Percentiles rank a stretch among this genome's conserved stretches.
These are phyloP conservation scores for Lasiodiplodia hormozganensis DNA, from an alignment of 2,329 filamentous ascomycete species.

Conservation along the genomic window DNA sequence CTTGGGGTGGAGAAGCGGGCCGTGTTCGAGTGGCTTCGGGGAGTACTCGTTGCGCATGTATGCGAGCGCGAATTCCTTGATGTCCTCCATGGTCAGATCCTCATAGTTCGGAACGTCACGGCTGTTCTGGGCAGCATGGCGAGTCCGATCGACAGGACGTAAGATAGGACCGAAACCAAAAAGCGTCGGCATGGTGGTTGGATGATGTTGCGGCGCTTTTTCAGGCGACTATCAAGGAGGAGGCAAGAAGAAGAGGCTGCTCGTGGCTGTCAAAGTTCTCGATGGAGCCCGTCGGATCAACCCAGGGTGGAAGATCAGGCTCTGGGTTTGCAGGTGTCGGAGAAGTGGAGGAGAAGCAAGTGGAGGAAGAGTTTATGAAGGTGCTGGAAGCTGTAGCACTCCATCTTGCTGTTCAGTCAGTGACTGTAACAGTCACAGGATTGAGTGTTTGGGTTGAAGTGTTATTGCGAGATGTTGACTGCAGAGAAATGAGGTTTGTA, in stretches of 20 bases:
- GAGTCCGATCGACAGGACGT: too few species aligned
- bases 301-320: not conserved
- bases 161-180: too few species aligned
- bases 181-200: too few species aligned
- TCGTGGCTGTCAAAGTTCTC: not conserved
- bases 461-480: too few species aligned
- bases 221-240: not conserved
- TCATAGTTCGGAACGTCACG: not conserved
- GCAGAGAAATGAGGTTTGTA: too few species aligned
- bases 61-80: not conserved
- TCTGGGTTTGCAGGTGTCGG: not conserved
- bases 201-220: not conserved
- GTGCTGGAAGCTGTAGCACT: not conserved
- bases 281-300: not conserved
- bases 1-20: not conserved
- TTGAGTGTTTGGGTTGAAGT: too few species aligned
- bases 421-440: too few species aligned
- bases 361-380: not conserved
- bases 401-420: too few species aligned
- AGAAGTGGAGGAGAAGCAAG: not conserved
- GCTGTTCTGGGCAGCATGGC: not conserved
- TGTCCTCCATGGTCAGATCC: not conserved
- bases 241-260: not conserved
- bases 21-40: not conserved
- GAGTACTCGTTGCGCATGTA: slow-evolving; percentile 24